Base-by-base conservation (phyloP, 345 rosid species). In the Citrus mangshanensis region DNA sequence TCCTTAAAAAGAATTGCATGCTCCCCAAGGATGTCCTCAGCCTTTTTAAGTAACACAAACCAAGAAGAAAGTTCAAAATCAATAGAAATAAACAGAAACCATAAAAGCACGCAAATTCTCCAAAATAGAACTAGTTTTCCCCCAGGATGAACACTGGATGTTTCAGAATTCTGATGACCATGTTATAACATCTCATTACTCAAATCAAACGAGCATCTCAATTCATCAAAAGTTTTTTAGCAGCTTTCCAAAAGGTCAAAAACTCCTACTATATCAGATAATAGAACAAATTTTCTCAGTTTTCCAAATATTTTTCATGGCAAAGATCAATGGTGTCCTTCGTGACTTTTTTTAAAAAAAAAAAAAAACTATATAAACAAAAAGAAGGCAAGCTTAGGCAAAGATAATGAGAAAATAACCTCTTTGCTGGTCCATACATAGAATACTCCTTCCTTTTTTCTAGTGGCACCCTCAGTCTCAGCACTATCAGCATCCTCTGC, bases 401-500 rank as follows among this genome's bases (percentile, higher is more conserved):
- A 54, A 12, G 46, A 73, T 46, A 59, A 49, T 30, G 18, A 60
- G 72, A 78, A 73, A 46, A 49, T 32, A 35, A 95, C 97, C 99
- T 93, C 97, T 80, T 89, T 82, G 79, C 82, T 85, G n/a, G 90
- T 85, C 99, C 98, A 91, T 68, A 90, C 72, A 58, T 93, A 93
- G 86, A 91, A 93, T 30, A 98, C 97, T 79, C 97, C 97, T 88
- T 95, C 99, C 81, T 87, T 92, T 84, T 92, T 95, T 62, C 86
- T 76, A 60, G 76, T 66, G 66, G 93, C 84, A 7, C 91, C 93
- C 69, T 89, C 89, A 59, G 56, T 81, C 54, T 90, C 98, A 79
- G 91, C 87, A 81, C 98, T 93, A 80, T 95, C 97, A 30, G 97
- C 97, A 86, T 95, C 99, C 88, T 95, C 97, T 32, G 98, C 99